Evolutionary conservation across 2,329 filamentous ascomycete genomes (phyloP).

Genomic region (Furcasterigmium furcatum): DNA sequence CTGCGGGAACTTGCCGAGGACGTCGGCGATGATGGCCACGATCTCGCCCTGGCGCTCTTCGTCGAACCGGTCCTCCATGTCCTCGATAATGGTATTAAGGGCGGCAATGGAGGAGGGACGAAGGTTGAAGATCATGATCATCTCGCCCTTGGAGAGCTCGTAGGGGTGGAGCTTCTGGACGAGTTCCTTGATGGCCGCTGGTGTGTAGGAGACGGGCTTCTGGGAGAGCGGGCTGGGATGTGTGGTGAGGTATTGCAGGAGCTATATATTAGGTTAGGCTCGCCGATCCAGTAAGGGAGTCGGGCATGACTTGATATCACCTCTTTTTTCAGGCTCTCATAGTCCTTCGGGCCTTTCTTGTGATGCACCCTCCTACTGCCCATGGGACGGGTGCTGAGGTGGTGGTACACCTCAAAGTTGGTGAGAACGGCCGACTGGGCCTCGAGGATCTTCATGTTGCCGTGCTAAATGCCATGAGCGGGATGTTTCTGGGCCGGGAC

Average conservation of each 20-base stretch:
- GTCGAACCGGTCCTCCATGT: constrained; percentile 58
- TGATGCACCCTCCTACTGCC: constrained; percentile 30
- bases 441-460: constrained; percentile 66
- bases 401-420: constrained; percentile 71
- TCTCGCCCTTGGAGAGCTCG: constrained; percentile 64
- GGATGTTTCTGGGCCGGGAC: constrained; percentile 4
- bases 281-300: background rate
- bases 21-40: constrained; percentile 50
- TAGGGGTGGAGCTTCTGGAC: constrained; percentile 53
- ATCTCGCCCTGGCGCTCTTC: constrained; percentile 58
- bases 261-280: constrained; percentile 29
- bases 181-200: constrained; percentile 48
- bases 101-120: constrained; percentile 54
- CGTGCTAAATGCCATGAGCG: too few species aligned
- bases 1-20: constrained; percentile 51
- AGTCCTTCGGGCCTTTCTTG: constrained; percentile 43
- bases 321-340: constrained; percentile 62
- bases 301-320: constrained; percentile 37
- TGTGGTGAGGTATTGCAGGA: constrained; percentile 58
- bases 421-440: constrained; percentile 66
- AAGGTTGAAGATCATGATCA: constrained; percentile 66
- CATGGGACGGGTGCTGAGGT: constrained; percentile 54
- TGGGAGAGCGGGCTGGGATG: constrained; percentile 54
- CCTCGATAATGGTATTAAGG: constrained; percentile 63
- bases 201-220: constrained; percentile 48